These are phyloP conservation scores for Artomyces pyxidatus DNA, from an alignment of 768 basidiomycete species.

Conservation along the genomic window DNA sequence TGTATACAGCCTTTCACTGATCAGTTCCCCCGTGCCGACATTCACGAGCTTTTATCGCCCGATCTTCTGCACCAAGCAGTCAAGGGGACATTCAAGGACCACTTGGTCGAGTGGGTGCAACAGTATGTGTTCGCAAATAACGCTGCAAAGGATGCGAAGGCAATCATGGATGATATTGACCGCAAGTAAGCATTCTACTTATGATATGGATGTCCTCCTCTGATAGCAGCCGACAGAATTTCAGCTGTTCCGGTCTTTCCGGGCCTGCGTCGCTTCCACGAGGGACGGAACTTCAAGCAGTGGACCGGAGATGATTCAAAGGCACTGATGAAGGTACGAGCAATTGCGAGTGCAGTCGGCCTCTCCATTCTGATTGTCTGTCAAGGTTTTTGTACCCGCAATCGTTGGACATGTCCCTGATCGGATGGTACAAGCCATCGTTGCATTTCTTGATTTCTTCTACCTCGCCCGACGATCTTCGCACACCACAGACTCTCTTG, in stretches of 20 bases:
- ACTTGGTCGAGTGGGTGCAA: background rate
- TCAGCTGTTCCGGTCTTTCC: constrained; percentile 13
- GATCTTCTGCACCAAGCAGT: constrained; percentile 2
- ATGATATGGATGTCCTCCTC: no score
- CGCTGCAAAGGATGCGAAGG: background rate
- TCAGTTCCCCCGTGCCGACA: background rate
- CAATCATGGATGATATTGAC: constrained; percentile 3
- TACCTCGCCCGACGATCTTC: constrained; percentile 14
- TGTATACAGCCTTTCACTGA: background rate
- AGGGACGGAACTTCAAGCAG: constrained; percentile 15
- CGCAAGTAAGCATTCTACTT: background rate
- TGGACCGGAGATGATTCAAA: constrained; percentile 17
- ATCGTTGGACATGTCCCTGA: constrained; percentile 1
- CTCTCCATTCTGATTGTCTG: background rate
- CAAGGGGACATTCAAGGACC: constrained; percentile 3
- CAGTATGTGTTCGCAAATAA: background rate
- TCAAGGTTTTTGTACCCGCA: constrained; percentile 16
- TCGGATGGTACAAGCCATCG: constrained; percentile 8
- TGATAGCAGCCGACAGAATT: constrained; percentile 10
- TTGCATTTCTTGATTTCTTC: constrained; percentile 18
- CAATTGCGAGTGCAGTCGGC: background rate
- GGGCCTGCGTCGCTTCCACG: constrained; percentile 1
- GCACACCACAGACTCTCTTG: constrained; percentile 3
- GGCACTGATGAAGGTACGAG: constrained; percentile 15
- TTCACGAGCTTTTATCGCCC: background rate